Evolutionary conservation across 306 rosid species (phyloP).

Genomic region (Trichosanthes truncata): DNA sequence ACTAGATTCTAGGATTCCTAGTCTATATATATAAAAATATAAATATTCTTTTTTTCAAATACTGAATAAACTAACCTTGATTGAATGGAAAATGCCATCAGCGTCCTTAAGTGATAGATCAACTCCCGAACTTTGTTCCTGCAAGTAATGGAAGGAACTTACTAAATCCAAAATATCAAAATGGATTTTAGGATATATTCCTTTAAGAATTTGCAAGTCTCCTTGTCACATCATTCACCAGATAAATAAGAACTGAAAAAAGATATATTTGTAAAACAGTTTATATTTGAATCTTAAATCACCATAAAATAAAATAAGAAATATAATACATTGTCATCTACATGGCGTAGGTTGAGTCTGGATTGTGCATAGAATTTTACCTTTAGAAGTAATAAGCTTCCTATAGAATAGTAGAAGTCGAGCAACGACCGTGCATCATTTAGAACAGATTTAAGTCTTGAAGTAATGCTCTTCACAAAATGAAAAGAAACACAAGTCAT

Average conservation of each 20-base stretch:
- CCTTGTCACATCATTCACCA: not conserved
- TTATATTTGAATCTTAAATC: not conserved
- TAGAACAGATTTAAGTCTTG: conserved; percentile 43
- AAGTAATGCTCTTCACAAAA: conserved; percentile 46
- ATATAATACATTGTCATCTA: not conserved
- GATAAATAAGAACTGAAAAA: not conserved
- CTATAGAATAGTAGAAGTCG: conserved; percentile 63
- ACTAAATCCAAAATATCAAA: conserved; percentile 15
- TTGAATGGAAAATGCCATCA: conserved; percentile 58
- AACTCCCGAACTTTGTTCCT: conserved; percentile 64
- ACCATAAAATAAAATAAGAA: not conserved
- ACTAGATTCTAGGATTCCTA: conserved; percentile 10
- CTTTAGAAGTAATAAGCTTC: conserved; percentile 72
- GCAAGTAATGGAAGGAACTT: conserved; percentile 6
- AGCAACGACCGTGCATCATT: conserved; percentile 59
- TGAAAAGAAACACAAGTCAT: conserved; percentile 14
- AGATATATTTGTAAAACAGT: not conserved
- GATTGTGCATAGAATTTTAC: conserved; percentile 20
- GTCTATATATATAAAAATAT: not conserved
- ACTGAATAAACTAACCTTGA: conserved; percentile 51
- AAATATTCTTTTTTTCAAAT: not conserved
- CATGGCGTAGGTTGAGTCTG: not conserved
- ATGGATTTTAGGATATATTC: not conserved
- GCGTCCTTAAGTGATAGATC: conserved; percentile 66
- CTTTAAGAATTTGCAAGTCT: not conserved